Evolutionary conservation across 108 stramenopile genomes (phyloP), one percentile per base, ranked within the genome.

Genomic region (Stephanodiscus triporus): DNA sequence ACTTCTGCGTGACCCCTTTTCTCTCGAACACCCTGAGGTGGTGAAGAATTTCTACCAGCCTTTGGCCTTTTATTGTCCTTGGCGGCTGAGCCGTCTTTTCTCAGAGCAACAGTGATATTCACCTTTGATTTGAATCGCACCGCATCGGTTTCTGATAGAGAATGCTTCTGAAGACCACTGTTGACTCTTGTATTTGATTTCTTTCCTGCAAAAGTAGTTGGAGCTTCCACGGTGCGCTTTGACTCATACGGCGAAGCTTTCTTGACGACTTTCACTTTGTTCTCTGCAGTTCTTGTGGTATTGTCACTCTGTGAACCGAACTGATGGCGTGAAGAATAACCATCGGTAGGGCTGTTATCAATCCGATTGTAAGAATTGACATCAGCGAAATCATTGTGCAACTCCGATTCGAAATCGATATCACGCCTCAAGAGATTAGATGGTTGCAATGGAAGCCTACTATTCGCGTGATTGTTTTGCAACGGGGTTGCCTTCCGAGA

Each of bases 391-490:
- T 70, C 29, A 20, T 61, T 48, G 3, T 36, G 23, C 43, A 71
- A 24, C n/a, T 61, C 27, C 10, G 58, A 45, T 19, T 61, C 37
- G 23, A 60, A 61, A 13, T 48, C 59, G 26, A 57, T 43, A 19
- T 47, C 57, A 1, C 45, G 53, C 48, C n/a, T 10, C 8, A 9
- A 24, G 37, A 17, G 32, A 34, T 19, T 32, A 36, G 49, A 40
- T 6, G 70, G 48, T 9, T 47, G 42, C 8, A 23, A 13, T n/a
- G 70, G 22, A 29, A 58, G 26, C 49, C 29, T 60, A 23, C 61
- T 72, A 45, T 61, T 62, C 40, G 43, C 70, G 37, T 62, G 37
- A 59, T 72, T 72, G 60, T 61, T 60, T 57, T 72, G 36, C n/a
- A 50, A 34, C 29, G 70, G 70, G 14, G 70, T 72, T 38, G 60